Base-by-base conservation (phyloP, 805 yeast genomes). In the Wickerhamiella slavikovae region DNA sequence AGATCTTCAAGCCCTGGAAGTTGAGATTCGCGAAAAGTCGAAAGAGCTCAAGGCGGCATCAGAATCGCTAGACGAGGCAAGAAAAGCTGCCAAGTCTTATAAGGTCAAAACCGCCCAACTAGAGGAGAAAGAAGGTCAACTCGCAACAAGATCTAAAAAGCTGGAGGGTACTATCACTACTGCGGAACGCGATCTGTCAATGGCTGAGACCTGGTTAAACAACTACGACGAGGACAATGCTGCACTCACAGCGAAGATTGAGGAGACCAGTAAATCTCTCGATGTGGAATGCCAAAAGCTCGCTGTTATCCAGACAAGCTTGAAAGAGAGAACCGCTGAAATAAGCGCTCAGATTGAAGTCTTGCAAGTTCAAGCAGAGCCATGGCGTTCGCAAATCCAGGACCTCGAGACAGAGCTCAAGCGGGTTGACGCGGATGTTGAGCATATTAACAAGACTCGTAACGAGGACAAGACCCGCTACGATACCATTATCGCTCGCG, bases 371-470 rank as follows among this genome's bases (percentile, higher is more conserved):
- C 60, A 72, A 35, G 52, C 80, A 5, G 83, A 77, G 39, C 98
- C 96, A 0, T 80, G 91, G 83, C 68, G 68, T 35, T 71, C 64
- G 17, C 63, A 68, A 37, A 52, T 69, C 22, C 80, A 77, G 43
- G 59, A 57, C 7, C 70, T 71, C 33, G 68, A 68, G 32, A 64
- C 75, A 10, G 68, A 69, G 27, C 62, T 75, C 5, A 64, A 70
- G 29, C 62, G 78, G n/a, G 65, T 70, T 3, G 59, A 65, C 29
- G 66, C 78, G 5, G 68, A 72, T 35, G 59, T 78, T n/a, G 66
- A 67, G 15, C 60, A 78, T 47, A 43, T 75, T 6, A 44, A 53
- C 15, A 63, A 59, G 12, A 65, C 68, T 34, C 54, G 58, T 52
- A 68, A 5, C 52, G 64, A 37, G 43, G 49, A 17, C 55, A 64